These are phyloP conservation scores for Acaromyces ingoldii DNA, from an alignment of 1,284 basidiomycete genomes.

Conservation along the genomic window DNA sequence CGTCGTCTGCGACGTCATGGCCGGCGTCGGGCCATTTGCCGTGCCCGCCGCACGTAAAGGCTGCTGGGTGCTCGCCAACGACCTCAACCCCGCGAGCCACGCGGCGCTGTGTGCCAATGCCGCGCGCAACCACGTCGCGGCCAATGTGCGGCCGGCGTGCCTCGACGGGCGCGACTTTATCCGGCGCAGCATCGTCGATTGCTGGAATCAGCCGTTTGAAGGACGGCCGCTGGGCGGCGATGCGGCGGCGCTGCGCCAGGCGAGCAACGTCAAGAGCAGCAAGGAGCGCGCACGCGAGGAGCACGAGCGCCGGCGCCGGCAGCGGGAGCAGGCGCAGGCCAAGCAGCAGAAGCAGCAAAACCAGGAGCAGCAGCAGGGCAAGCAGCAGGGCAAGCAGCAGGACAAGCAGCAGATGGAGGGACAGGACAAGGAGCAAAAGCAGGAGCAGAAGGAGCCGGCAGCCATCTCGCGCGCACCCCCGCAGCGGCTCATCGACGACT, in stretches of 20 bases:
- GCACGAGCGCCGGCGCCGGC: not conserved
- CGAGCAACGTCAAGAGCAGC: slow-evolving; percentile 9
- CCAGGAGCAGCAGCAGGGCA: too few species aligned
- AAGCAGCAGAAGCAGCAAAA: too few species aligned
- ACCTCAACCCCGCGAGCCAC: slow-evolving; percentile 83
- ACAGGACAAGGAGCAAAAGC: too few species aligned
- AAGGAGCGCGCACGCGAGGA: slow-evolving; percentile 14
- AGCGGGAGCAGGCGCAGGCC: not conserved
- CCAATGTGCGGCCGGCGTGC: slow-evolving; percentile 19
- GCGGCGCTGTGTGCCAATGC: slow-evolving; percentile 61
- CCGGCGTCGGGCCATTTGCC: slow-evolving; percentile 95
- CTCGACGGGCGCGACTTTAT: slow-evolving; percentile 41
- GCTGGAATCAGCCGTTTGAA: slow-evolving; percentile 27
- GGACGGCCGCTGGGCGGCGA: slow-evolving; percentile 16
- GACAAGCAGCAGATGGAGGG: not conserved
- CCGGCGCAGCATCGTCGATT: slow-evolving; percentile 13
- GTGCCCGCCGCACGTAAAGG: slow-evolving; percentile 87
- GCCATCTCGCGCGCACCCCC: not conserved
- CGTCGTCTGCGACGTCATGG: slow-evolving; percentile 84
- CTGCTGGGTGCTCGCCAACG: slow-evolving; percentile 73
- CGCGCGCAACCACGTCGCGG: slow-evolving; percentile 23
- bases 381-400: not conserved
- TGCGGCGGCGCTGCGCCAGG: slow-evolving; percentile 1
- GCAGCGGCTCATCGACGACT: slow-evolving; percentile 60
- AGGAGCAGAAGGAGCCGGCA: not conserved